Percentiles rank a stretch among this genome's conserved stretches.
These are phyloP conservation scores for Phlegmacium glaucopus DNA, from an alignment of 768 basidiomycete species.

Conservation along the genomic window DNA sequence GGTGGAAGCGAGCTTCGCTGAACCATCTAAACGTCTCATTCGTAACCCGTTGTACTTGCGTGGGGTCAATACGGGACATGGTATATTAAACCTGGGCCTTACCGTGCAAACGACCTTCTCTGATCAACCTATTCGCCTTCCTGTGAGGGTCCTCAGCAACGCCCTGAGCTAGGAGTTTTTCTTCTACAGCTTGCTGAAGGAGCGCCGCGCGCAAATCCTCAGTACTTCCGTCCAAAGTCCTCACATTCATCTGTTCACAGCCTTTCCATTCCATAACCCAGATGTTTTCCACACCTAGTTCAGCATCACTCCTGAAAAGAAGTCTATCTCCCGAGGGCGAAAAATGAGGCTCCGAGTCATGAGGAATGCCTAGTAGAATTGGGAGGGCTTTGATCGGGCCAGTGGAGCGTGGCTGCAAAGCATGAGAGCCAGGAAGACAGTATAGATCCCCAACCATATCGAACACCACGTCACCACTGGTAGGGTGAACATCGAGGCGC, in stretches of 20 bases:
- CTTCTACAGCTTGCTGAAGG: slow-evolving; percentile 36
- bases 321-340: slow-evolving; percentile 61
- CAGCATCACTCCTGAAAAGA: slow-evolving; percentile 74
- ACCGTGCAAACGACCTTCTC: slow-evolving; percentile 56
- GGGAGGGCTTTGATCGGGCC: slow-evolving; percentile 47
- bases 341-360: slow-evolving; percentile 72
- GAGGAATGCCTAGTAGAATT: slow-evolving; percentile 60
- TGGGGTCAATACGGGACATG: not conserved
- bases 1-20: slow-evolving; percentile 68
- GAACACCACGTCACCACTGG: slow-evolving; percentile 66
- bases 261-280: slow-evolving; percentile 68
- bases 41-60: slow-evolving; percentile 38
- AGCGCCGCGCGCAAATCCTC: slow-evolving; percentile 34
- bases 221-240: slow-evolving; percentile 19
- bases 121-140: slow-evolving; percentile 43
- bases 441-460: slow-evolving; percentile 76
- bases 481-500: slow-evolving; percentile 69
- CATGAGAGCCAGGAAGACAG: slow-evolving; percentile 51
- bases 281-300: slow-evolving; percentile 70
- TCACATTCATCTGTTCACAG: slow-evolving; percentile 59
- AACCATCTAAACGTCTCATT: slow-evolving; percentile 77
- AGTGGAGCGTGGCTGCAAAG: slow-evolving; percentile 10
- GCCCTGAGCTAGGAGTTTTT: slow-evolving; percentile 44
- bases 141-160: slow-evolving; percentile 47
- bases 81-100: slow-evolving; percentile 13